A percentile compares a stretch with the other conserved stretches of the same genome.
These are phyloP conservation scores for Mycosphaerella arachidis DNA, from an alignment of 2,329 filamentous ascomycete genomes.

Conservation along the genomic window DNA sequence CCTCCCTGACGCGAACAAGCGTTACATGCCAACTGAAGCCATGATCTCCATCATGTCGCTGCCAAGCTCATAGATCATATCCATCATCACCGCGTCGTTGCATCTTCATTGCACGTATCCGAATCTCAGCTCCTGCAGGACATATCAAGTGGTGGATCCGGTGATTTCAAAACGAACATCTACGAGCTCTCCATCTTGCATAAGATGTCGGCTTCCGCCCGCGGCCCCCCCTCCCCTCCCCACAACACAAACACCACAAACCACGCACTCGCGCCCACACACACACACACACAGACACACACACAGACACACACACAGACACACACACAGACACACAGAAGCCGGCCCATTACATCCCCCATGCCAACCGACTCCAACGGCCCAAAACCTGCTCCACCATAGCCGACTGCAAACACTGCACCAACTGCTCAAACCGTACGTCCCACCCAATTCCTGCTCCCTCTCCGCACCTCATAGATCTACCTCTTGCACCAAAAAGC, in stretches of 20 bases:
- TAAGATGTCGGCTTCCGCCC: too few relatives aligned
- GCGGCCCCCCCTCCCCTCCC: too few relatives aligned
- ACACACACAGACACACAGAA: neutral
- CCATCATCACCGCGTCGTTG: neutral
- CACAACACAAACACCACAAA: too few relatives aligned
- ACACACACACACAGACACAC: too few relatives aligned
- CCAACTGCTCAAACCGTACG: slow-evolving; percentile 15
- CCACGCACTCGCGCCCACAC: too few relatives aligned
- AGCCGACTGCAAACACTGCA: slow-evolving; percentile 12
- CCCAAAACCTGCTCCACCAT: slow-evolving; percentile 14
- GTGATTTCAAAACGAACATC: too few relatives aligned
- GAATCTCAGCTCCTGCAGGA: neutral
- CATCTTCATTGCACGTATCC: neutral
- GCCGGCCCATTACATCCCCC: neutral
- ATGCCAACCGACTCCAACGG: slow-evolving; percentile 6
- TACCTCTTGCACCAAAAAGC: slow-evolving; percentile 1
- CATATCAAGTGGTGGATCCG: neutral
- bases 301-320: too few relatives aligned
- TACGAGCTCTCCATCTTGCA: too few relatives aligned
- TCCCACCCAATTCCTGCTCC: neutral
- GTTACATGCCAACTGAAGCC: neutral
- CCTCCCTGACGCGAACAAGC: neutral
- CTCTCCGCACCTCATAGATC: neutral
- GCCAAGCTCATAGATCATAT: neutral
- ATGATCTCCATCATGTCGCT: neutral